Base-by-base conservation (phyloP, 2,329 filamentous ascomycete genomes). In the Paracoccidioides lutzii region DNA sequence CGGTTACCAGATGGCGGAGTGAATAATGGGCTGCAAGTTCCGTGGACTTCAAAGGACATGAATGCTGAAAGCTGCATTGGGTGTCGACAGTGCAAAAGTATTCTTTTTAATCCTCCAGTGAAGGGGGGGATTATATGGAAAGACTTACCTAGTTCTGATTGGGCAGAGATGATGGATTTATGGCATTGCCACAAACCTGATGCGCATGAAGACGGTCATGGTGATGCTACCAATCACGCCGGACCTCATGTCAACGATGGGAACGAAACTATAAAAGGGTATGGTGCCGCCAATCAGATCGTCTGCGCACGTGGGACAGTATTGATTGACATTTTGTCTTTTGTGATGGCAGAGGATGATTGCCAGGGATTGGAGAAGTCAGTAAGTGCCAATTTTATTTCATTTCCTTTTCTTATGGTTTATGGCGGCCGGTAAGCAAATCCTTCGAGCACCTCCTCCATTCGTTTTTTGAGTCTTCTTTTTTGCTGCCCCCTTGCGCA, bases 101-200 rank as follows among this genome's bases (percentile, higher is more conserved):
- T 58, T 4, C 57, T 75, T 33, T 53, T 75, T 30, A 58, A 62
- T 3, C 41, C 62, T 30, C 46, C 49, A 12, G 43, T 44, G 14
- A 37, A 38, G 7, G 62, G 53, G 3, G 73, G 81, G 6, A 72
- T 69, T 42, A 69, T 73, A 41, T 98, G 93, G 91, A 95, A 91
- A 71, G 90, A 98, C 66, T 75, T 98, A 15, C 93, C 93, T 0
- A 95, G 90, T 66, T 90, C 95, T 64, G 91, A 95, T 65, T 98
- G 93, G 93, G 94, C 93, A 0, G 93, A 98, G 73, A 95, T 98
- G 90, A 98, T 98, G 93, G 94, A 98, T 69, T 95, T 98, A 63
- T 98, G 93, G 93, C 94, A 98, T 71, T 98, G 93, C 66, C 93
- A 98, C 70, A 97, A 97, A 71, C 93, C 94, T 1, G 75, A 79